These are phyloP conservation scores for Claviceps purpurea DNA, from an alignment of 2,329 filamentous ascomycete genomes.

Conservation along the genomic window DNA sequence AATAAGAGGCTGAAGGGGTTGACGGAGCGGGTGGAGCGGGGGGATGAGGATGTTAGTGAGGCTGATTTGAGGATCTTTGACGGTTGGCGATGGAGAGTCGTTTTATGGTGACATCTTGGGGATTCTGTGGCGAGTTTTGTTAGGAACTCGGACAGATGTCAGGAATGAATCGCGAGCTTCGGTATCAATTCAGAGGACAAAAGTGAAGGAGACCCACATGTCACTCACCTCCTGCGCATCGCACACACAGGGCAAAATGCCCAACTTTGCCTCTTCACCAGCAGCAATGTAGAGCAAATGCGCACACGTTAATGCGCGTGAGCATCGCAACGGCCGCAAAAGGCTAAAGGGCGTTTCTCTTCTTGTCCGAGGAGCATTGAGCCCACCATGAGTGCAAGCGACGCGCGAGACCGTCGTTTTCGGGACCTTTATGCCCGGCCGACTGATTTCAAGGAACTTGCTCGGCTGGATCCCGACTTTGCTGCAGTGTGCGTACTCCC, in stretches of 20 bases:
- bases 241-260: not conserved
- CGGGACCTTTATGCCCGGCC: slow-evolving; percentile 26
- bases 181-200: no score
- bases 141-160: no score
- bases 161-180: no score
- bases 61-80: slow-evolving; percentile 34
- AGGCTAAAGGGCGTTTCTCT: not conserved
- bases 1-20: slow-evolving; percentile 36
- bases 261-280: not conserved
- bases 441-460: slow-evolving; percentile 31
- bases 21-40: slow-evolving; percentile 31
- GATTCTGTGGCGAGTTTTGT: no score
- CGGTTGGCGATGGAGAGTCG: slow-evolving; percentile 44
- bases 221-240: no score
- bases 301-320: not conserved
- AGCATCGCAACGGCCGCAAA: not conserved
- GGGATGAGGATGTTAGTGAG: slow-evolving; percentile 31
- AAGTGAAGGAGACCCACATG: not conserved
- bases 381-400: not conserved
- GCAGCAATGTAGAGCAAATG: not conserved
- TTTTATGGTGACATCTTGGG: slow-evolving; percentile 27
- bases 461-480: slow-evolving; percentile 27
- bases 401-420: slow-evolving; percentile 18
- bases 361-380: not conserved
- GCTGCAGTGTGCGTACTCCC: slow-evolving; percentile 22